Percentiles rank a stretch among this genome's conserved stretches.
These are phyloP conservation scores for Helminthosporium solani DNA, from an alignment of 2,329 filamentous ascomycete genomes.

Conservation along the genomic window DNA sequence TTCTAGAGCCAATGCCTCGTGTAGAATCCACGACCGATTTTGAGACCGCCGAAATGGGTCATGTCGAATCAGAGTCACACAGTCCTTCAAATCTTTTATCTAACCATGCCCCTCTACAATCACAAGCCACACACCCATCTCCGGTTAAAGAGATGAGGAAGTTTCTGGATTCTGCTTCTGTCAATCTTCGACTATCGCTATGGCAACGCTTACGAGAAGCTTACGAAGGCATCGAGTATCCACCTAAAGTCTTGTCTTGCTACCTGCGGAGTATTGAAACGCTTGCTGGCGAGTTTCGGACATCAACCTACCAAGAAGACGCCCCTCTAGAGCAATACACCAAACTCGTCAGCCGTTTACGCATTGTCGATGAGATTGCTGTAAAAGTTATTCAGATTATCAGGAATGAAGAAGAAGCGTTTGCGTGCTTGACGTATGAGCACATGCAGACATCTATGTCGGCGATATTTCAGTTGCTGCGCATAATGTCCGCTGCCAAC, in stretches of 20 bases:
- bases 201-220: slow-evolving; percentile 91
- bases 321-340: slow-evolving; percentile 66
- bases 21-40: neutral
- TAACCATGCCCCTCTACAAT: slow-evolving; percentile 6
- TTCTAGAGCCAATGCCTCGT: slow-evolving; percentile 65
- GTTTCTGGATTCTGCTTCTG: slow-evolving; percentile 78
- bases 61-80: slow-evolving; percentile 9
- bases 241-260: slow-evolving; percentile 86
- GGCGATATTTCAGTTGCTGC: slow-evolving; percentile 69
- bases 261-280: slow-evolving; percentile 83
- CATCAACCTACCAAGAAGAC: slow-evolving; percentile 56
- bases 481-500: slow-evolving; percentile 75
- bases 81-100: slow-evolving; percentile 15
- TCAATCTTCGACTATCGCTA: slow-evolving; percentile 79
- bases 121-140: slow-evolving; percentile 17
- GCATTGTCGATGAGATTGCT: slow-evolving; percentile 75
- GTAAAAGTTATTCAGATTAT: slow-evolving; percentile 66
- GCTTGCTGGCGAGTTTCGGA: slow-evolving; percentile 69
- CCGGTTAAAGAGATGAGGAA: slow-evolving; percentile 74
- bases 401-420: slow-evolving; percentile 66
- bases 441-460: slow-evolving; percentile 73
- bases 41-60: slow-evolving; percentile 11
- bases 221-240: slow-evolving; percentile 80
- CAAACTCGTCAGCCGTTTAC: slow-evolving; percentile 73
- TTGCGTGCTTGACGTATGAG: slow-evolving; percentile 80